Conservation (phyloP, 257 asterid genomes). For the Rehmannia glutinosa region DNA sequence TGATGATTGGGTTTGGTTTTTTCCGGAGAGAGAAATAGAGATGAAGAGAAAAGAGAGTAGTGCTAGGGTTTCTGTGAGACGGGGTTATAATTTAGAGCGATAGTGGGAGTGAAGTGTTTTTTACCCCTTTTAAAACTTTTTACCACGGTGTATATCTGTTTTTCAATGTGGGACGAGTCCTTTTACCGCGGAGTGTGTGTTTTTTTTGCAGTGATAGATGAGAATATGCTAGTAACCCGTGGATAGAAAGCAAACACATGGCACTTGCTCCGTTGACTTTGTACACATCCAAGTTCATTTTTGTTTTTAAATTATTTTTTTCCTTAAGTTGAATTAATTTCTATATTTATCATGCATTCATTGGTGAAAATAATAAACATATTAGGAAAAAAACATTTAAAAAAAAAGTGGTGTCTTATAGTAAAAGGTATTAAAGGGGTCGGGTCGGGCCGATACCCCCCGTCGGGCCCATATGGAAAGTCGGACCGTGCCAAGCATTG, state of each 20-base stretch:
- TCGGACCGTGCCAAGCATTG: too few relatives aligned
- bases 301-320: too few relatives aligned
- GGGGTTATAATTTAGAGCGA: constrained; percentile 12
- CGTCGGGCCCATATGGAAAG: too few relatives aligned
- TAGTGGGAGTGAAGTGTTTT: background rate
- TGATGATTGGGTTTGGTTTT: constrained; percentile 14
- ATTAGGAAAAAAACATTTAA: too few relatives aligned
- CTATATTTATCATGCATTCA: too few relatives aligned
- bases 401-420: too few relatives aligned
- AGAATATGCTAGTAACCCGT: background rate
- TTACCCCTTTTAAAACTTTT: background rate
- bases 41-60: background rate
- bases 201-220: background rate
- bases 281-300: background rate
- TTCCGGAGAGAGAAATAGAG: constrained; percentile 19
- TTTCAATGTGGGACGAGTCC: background rate
- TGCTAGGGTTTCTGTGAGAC: constrained; percentile 14
- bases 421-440: too few relatives aligned
- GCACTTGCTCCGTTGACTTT: background rate
- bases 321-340: too few relatives aligned
- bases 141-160: background rate
- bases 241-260: background rate
- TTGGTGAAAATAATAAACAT: too few relatives aligned
- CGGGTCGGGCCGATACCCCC: too few relatives aligned
- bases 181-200: background rate